Conservation (phyloP, 1,139 yeast species). For the Dujonia santamariae region DNA sequence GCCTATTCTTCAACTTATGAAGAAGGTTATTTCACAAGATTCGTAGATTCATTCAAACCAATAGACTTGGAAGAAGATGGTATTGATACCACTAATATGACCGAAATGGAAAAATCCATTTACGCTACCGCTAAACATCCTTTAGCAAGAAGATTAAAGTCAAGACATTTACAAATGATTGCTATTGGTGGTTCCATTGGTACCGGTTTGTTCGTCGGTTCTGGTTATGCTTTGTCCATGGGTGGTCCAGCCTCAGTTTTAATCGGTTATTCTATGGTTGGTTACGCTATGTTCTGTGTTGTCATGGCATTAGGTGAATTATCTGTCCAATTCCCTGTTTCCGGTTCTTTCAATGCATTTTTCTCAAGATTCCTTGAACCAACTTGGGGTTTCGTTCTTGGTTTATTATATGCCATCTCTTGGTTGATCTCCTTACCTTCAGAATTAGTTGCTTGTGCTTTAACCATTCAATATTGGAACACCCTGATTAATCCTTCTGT, state of each 20-base stretch:
- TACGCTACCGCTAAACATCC: constrained; percentile 39
- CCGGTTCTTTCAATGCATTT: constrained; percentile 58
- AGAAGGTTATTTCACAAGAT: too few species aligned
- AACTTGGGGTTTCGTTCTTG: constrained; percentile 55
- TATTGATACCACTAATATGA: constrained; percentile 27
- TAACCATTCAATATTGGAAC: constrained; percentile 44
- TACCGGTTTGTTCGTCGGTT: constrained; percentile 59
- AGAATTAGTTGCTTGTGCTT: constrained; percentile 43
- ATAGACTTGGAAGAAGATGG: constrained; percentile 40
- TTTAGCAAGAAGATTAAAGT: constrained; percentile 33
- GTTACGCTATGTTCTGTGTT: constrained; percentile 46
- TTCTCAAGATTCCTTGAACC: constrained; percentile 62
- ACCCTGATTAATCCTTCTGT: constrained; percentile 34
- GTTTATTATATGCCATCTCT: constrained; percentile 38
- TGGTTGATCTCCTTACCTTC: constrained; percentile 46
- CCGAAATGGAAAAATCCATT: constrained; percentile 34
- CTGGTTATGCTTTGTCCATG: constrained; percentile 61
- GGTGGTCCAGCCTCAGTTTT: constrained; percentile 73
- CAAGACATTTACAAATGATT: constrained; percentile 44
- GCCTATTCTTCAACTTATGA: too few species aligned
- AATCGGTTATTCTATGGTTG: constrained; percentile 46
- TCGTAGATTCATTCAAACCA: constrained; percentile 40
- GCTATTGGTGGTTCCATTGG: constrained; percentile 45
- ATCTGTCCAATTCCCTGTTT: constrained; percentile 58
- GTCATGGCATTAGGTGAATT: constrained; percentile 61